Evolutionary conservation across 2,329 filamentous ascomycete genomes (phyloP), one percentile per base, ranked within the genome.

Genomic region (Cadophora sp.): DNA sequence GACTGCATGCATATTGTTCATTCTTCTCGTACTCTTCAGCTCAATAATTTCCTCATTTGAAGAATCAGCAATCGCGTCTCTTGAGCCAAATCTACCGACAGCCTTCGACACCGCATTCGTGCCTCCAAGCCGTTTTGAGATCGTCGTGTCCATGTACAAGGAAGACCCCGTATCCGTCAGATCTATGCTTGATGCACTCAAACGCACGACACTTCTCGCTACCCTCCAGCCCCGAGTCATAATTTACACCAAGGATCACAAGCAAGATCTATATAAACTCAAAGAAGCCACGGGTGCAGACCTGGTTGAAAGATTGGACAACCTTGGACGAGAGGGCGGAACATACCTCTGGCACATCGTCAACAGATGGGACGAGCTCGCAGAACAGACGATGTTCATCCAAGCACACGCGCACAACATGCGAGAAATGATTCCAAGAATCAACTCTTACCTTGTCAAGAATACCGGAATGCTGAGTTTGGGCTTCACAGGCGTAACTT

Each of bases 321-420:
- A 85, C 66, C 67, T 79, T 29, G 83, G 83, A 22, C 78, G 83
- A 27, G 83, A 85, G 75, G 80, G 80, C 12, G 82, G 81, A 14
- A 83, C 83, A 3, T 85, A 83, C 71, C 80, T 85, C 3, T 72
- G 79, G 62, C 83, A 85, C 68, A 84, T 85, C 26, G 68, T 82
- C 22, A 73, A 73, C 24, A 71, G 79, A 46, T 85, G 81, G 80
- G 79, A 84, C 59, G 70, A 74, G 19, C 77, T 85, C 0, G 82
- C 83, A 9, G 75, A 74, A 31, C 81, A 85, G 64, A 85, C 82
- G 0, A 72, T 85, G 62, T 85, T 85, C 72, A 77, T 84, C 6
- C 83, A 85, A 75, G 83, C 82, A 4, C 78, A 80, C 12, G 72
- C 81, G 1, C 81, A 84, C 69, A 80, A 81, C 50, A 76, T 77